These are phyloP conservation scores for Rhizoctonia solani DNA, from an alignment of 1,284 basidiomycete genomes.

Conservation along the genomic window DNA sequence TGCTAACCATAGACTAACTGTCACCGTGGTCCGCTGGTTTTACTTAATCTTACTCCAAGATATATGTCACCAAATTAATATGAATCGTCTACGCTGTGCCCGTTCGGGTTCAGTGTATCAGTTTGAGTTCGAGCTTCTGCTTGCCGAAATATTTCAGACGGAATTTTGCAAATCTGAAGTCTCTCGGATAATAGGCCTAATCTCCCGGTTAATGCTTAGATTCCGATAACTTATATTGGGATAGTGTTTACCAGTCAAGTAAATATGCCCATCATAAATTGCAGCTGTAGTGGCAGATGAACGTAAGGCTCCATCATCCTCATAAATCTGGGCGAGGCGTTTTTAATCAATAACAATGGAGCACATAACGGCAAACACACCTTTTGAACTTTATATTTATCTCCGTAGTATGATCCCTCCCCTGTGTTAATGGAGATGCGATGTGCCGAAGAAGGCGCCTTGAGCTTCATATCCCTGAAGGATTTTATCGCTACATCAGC, in stretches of 20 bases:
- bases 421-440: constrained; percentile 61
- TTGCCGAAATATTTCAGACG: not conserved
- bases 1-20: no score
- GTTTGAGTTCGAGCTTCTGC: no score
- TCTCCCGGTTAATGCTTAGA: not conserved
- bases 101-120: no score
- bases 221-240: not conserved
- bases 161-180: constrained; percentile 9
- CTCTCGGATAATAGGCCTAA: constrained; percentile 10
- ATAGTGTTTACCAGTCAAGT: not conserved
- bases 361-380: constrained; percentile 42
- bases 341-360: not conserved
- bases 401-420: constrained; percentile 58
- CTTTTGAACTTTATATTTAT: constrained; percentile 66
- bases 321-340: constrained; percentile 5
- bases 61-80: no score
- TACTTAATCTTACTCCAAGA: no score
- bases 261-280: not conserved
- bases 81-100: no score
- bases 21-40: no score
- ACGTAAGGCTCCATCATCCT: constrained; percentile 18
- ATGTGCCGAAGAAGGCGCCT: constrained; percentile 54
- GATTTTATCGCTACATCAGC: constrained; percentile 45
- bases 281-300: constrained; percentile 13
- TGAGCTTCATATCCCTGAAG: constrained; percentile 47